These are phyloP conservation scores for Glonium stellatum DNA, from an alignment of 495 filamentous ascomycete species.

Conservation along the genomic window DNA sequence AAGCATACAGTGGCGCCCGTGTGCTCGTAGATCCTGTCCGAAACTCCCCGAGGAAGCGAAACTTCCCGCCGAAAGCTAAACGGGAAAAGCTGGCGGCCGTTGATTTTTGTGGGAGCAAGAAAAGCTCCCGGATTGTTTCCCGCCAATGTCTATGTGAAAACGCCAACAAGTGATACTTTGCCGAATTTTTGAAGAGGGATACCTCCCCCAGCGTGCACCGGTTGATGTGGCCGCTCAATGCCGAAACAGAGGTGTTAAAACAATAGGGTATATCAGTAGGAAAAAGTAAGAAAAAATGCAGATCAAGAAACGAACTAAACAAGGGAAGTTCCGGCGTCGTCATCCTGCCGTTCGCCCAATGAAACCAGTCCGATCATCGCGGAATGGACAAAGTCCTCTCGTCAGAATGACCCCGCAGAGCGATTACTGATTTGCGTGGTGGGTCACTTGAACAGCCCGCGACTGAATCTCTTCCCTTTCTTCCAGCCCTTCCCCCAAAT, in stretches of 20 bases:
- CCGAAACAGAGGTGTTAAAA: too few relatives aligned
- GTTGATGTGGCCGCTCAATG: neutral
- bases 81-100: too few relatives aligned
- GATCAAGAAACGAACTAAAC: neutral
- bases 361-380: too few relatives aligned
- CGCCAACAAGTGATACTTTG: neutral
- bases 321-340: neutral
- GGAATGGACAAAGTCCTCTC: too few relatives aligned
- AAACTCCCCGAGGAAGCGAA: too few relatives aligned
- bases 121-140: neutral
- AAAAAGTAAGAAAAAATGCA: neutral
- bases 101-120: neutral
- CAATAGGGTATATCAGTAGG: neutral
- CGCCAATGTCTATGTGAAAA: neutral
- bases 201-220: neutral
- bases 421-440: too few relatives aligned
- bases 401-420: too few relatives aligned
- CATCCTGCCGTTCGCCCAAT: too few relatives aligned
- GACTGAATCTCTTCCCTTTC: slow-evolving; percentile 3
- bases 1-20: too few relatives aligned
- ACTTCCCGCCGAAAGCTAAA: too few relatives aligned
- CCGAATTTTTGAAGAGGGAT: neutral
- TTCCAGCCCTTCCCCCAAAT: slow-evolving; percentile 3
- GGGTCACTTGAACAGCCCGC: neutral
- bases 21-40: too few relatives aligned